Evolutionary conservation across 306 rosid genomes (phyloP), one percentile per base, ranked within the genome.

Genomic region (Quercus bicolor): DNA sequence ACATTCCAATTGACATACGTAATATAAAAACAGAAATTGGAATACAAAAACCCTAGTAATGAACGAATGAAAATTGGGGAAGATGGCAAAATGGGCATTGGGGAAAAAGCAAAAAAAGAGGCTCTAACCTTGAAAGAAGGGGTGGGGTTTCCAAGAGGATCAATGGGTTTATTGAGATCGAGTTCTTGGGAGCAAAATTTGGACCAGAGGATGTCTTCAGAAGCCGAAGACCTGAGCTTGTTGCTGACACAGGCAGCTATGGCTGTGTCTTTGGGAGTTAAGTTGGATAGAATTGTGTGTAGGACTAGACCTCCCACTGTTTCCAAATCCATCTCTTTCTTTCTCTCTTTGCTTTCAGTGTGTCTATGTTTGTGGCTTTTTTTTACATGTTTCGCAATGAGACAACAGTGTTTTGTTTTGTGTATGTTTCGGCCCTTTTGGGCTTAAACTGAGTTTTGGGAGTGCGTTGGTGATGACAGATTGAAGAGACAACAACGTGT

Each of bases 161-260:
- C 98, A 5, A 86, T 4, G 45, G 97, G 94, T 1, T 71, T 75
- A 1, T 85, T 53, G 40, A 95, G 77, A 78, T 51, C 51, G 52
- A 92, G 98, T 11, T 92, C 98, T 16, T 28, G 54, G 60, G 62
- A 80, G 83, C 95, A 95, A 75, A 88, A 64, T 33, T 70, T 85
- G 85, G 40, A 72, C 98, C 98, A 95, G 18, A 95, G 79, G 68
- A 86, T 5, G 1, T 95, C 96, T 2, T 86, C 96, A 34, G 94
- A 95, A 64, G 96, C 91, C 0, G 83, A 85, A 70, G 84, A 77
- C 61, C 84, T 61, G 12, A 92, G 81, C 60, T 82, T 84, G 56
- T 86, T 89, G 82, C 85, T 86, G 1, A 87, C 91, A 75, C 97
- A 91, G 2, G 90, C 85, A 16, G 88, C 82, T 34, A 79, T 81